Conservation (phyloP, 2,329 filamentous ascomycete species). For the Neophaeococcomyces aloes region DNA sequence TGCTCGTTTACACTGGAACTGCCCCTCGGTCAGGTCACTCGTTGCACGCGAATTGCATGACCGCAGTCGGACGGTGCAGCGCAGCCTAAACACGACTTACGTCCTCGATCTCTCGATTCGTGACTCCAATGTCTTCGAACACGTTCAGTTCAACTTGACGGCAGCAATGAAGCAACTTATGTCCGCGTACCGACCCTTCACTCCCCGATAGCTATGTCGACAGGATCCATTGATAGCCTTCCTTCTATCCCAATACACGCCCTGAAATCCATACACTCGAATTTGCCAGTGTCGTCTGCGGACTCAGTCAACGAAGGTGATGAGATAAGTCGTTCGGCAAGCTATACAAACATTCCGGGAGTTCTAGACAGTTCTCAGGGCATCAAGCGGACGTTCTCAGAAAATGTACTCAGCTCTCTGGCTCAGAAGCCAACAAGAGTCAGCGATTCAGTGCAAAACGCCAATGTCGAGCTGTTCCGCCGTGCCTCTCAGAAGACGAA, state of each 20-base stretch:
- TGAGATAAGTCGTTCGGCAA: conserved; percentile 44
- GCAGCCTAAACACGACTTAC: too few relatives aligned
- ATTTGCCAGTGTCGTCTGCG: not conserved
- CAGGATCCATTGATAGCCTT: conserved; percentile 9
- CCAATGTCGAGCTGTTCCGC: conserved; percentile 19
- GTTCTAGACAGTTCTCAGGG: conserved; percentile 28
- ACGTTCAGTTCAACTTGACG: not conserved
- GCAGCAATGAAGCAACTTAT: conserved; percentile 3
- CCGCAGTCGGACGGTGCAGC: too few relatives aligned
- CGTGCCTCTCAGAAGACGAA: conserved; percentile 20
- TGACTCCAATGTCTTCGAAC: not conserved
- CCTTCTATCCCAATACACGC: conserved; percentile 15
- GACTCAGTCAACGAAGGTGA: conserved; percentile 3
- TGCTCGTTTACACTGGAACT: too few relatives aligned
- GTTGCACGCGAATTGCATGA: too few relatives aligned
- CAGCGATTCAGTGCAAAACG: conserved; percentile 13
- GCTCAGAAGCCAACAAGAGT: conserved; percentile 11
- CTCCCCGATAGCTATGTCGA: conserved; percentile 1
- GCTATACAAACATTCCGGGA: conserved; percentile 45
- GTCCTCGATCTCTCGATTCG: not conserved
- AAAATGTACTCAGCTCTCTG: conserved; percentile 31
- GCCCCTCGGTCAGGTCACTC: too few relatives aligned
- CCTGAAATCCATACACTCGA: conserved; percentile 12
- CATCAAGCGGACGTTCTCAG: conserved; percentile 42
- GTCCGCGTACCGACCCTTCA: not conserved